Conservation (phyloP, 805 yeast genomes). For the Candida pseudoglaebosa region DNA sequence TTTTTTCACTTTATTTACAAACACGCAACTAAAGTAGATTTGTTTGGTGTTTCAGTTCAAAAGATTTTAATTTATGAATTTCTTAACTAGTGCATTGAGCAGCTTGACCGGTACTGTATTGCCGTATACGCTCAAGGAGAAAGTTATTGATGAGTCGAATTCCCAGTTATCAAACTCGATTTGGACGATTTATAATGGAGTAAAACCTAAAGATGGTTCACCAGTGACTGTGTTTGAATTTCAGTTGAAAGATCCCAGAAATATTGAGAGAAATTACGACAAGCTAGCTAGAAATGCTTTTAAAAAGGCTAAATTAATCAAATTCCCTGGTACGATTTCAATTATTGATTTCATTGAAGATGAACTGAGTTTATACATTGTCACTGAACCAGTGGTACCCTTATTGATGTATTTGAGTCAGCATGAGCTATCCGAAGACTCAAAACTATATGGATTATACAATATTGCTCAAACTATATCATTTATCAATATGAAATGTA, state of each 20-base stretch:
- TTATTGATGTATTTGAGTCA: constrained; percentile 37
- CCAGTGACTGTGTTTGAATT: constrained; percentile 66
- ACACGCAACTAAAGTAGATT: background rate
- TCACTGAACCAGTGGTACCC: constrained; percentile 67
- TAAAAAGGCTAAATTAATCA: constrained; percentile 49
- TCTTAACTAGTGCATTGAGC: constrained; percentile 59
- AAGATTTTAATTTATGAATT: constrained; percentile 57
- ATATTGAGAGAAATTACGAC: constrained; percentile 18
- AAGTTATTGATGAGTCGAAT: constrained; percentile 26
- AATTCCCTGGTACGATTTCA: constrained; percentile 66
- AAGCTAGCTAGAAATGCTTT: constrained; percentile 34
- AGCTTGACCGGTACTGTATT: constrained; percentile 54
- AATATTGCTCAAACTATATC: constrained; percentile 51
- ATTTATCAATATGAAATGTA: constrained; percentile 54
- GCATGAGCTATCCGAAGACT: constrained; percentile 23
- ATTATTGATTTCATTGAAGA: constrained; percentile 62
- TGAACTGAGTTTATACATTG: constrained; percentile 52
- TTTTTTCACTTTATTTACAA: background rate
- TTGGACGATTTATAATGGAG: constrained; percentile 65
- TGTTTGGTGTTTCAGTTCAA: no score
- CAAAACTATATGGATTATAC: constrained; percentile 52
- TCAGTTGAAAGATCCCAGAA: constrained; percentile 40
- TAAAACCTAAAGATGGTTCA: constrained; percentile 44
- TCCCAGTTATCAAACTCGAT: constrained; percentile 32
- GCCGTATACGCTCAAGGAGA: constrained; percentile 54